Evolutionary conservation across 148 eudicot genomes (phyloP).

Genomic region (Nepenthes mirabilis): DNA sequence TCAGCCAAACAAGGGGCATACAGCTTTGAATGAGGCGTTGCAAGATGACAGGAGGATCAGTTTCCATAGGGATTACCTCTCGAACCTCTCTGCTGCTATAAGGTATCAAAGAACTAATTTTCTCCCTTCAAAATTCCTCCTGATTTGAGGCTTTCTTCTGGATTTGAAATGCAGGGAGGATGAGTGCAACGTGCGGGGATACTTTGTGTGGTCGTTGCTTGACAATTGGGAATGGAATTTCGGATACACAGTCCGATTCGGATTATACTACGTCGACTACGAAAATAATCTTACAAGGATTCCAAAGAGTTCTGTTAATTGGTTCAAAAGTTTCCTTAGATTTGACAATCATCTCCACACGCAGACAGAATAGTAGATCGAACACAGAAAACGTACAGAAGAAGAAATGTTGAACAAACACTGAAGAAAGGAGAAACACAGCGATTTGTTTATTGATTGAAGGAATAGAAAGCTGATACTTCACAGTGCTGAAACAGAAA

Average conservation of each 20-base stretch:
- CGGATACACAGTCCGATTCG: conserved; percentile 74
- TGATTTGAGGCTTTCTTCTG: neutral
- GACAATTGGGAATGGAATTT: conserved; percentile 98
- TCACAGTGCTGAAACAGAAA: too few relatives aligned
- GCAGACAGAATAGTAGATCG: neutral
- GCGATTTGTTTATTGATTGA: too few relatives aligned
- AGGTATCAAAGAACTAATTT: conserved; percentile 31
- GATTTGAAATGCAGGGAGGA: conserved; percentile 52
- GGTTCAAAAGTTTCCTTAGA: conserved; percentile 60
- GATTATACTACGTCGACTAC: conserved; percentile 85
- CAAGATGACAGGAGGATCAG: conserved; percentile 70
- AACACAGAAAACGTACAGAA: too few relatives aligned
- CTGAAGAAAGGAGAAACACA: too few relatives aligned
- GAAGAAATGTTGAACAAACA: too few relatives aligned
- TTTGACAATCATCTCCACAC: conserved; percentile 5
- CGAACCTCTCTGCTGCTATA: conserved; percentile 86
- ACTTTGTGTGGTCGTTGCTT: conserved; percentile 90
- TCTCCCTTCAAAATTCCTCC: neutral
- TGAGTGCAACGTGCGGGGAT: conserved; percentile 69
- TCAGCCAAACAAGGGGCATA: conserved; percentile 39
- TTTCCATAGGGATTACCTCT: conserved; percentile 82
- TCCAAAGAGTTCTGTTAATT: conserved; percentile 69
- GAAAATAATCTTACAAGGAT: conserved; percentile 81
- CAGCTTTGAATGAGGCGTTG: conserved; percentile 45
- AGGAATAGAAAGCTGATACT: too few relatives aligned